These are phyloP conservation scores for Ambispora gerdemannii DNA, from an alignment of 192 early-diverging fungal species.

Conservation along the genomic window DNA sequence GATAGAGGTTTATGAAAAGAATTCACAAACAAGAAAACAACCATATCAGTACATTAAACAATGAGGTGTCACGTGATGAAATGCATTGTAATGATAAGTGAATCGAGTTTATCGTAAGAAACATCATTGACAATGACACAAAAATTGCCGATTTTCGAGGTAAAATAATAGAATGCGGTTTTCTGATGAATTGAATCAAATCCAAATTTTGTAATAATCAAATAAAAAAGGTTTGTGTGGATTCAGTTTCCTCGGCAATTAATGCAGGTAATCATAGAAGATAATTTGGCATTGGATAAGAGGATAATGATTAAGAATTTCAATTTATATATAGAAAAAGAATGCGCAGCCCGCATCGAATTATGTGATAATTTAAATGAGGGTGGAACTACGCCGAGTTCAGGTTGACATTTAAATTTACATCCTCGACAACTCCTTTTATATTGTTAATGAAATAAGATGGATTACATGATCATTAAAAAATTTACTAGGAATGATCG, in stretches of 20 bases:
- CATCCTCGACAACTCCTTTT: background rate
- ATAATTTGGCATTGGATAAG: background rate
- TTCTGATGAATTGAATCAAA: too few relatives aligned
- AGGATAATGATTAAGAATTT: too few relatives aligned
- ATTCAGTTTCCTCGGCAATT: background rate
- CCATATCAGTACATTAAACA: too few relatives aligned
- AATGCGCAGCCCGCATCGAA: constrained; percentile 58
- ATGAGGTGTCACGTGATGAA: too few relatives aligned
- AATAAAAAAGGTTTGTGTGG: background rate
- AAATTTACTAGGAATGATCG: constrained; percentile 42
- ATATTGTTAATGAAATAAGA: background rate
- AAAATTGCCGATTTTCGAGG: too few relatives aligned
- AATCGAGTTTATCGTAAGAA: too few relatives aligned
- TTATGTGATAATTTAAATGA: constrained; percentile 64
- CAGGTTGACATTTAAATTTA: constrained; percentile 34
- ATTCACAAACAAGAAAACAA: too few relatives aligned
- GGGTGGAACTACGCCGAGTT: constrained; percentile 62
- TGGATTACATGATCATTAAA: background rate
- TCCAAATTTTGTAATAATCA: too few relatives aligned
- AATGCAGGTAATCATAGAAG: background rate
- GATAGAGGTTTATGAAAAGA: too few relatives aligned
- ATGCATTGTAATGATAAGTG: too few relatives aligned
- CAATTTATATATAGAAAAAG: constrained; percentile 41
- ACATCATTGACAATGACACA: too few relatives aligned
- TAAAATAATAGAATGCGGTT: too few relatives aligned